Conservation (phyloP, 306 rosid genomes). For the Hippophae gyantsensis region DNA sequence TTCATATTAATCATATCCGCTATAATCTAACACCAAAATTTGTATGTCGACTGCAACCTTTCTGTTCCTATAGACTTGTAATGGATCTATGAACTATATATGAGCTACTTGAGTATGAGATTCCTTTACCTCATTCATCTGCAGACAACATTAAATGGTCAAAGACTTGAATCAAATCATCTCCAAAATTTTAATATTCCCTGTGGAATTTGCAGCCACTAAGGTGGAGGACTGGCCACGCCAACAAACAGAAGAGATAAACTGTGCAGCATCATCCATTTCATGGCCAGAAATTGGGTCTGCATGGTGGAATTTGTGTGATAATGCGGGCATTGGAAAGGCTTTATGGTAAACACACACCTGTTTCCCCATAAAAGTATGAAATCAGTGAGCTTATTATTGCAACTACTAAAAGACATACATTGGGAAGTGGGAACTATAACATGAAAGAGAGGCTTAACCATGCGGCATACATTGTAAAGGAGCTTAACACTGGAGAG, state of each 20-base stretch:
- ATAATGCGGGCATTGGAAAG: slow-evolving; percentile 90
- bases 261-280: slow-evolving; percentile 61
- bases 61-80: slow-evolving; percentile 26
- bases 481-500: too few species aligned
- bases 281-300: slow-evolving; percentile 66
- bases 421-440: background rate
- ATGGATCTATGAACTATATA: slow-evolving; percentile 18
- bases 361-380: slow-evolving; percentile 31
- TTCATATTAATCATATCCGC: slow-evolving; percentile 38
- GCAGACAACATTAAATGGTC: slow-evolving; percentile 11
- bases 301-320: slow-evolving; percentile 69
- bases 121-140: slow-evolving; percentile 18
- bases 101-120: slow-evolving; percentile 22
- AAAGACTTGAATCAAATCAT: slow-evolving; percentile 49
- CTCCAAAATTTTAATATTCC: slow-evolving; percentile 87
- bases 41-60: slow-evolving; percentile 39
- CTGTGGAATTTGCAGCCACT: slow-evolving; percentile 86
- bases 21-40: slow-evolving; percentile 57
- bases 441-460: background rate
- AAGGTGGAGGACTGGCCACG: slow-evolving; percentile 77
- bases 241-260: slow-evolving; percentile 92
- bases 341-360: slow-evolving; percentile 95
- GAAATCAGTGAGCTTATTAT: slow-evolving; percentile 8
- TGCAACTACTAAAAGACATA: background rate
- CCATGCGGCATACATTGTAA: too few species aligned